Percentiles rank a stretch among this genome's conserved stretches.
These are phyloP conservation scores for Thelephora terrestris DNA, from an alignment of 1,284 basidiomycete species.

Conservation along the genomic window DNA sequence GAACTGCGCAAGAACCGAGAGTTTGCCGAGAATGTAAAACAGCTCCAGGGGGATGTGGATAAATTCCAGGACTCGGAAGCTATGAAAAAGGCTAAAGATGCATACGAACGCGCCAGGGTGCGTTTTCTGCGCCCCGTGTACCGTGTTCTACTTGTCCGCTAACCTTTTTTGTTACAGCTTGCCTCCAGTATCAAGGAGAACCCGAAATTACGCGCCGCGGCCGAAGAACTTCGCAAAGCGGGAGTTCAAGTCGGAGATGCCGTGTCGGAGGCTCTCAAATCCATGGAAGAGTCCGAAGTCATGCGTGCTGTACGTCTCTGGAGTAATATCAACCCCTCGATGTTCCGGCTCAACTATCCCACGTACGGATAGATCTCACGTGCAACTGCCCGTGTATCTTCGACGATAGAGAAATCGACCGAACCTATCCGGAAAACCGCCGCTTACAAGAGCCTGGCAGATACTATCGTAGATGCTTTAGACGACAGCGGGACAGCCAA, in stretches of 20 bases:
- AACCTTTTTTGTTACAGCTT: constrained; percentile 38
- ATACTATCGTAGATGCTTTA: constrained; percentile 85
- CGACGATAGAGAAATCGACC: constrained; percentile 73
- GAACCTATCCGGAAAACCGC: constrained; percentile 93
- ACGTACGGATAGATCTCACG: constrained; percentile 50
- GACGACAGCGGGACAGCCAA: constrained; percentile 90
- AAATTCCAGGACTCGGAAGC: constrained; percentile 95
- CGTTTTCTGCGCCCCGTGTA: constrained; percentile 19
- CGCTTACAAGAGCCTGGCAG: constrained; percentile 87
- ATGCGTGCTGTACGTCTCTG: constrained; percentile 62
- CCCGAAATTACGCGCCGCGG: constrained; percentile 82
- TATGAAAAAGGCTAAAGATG: constrained; percentile 85
- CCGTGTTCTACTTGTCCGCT: constrained; percentile 4
- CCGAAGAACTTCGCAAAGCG: constrained; percentile 80
- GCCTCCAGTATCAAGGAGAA: constrained; percentile 96
- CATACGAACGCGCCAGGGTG: constrained; percentile 92
- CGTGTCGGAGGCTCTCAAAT: constrained; percentile 79
- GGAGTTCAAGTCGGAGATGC: constrained; percentile 94
- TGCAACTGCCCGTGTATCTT: constrained; percentile 72
- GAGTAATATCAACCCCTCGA: neutral
- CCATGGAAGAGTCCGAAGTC: constrained; percentile 91
- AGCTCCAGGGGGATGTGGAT: constrained; percentile 94
- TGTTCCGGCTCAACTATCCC: neutral
- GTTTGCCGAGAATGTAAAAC: constrained; percentile 93
- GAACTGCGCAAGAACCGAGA: constrained; percentile 93